Conservation (phyloP, 257 asterid species). For the Solanum okadae region DNA sequence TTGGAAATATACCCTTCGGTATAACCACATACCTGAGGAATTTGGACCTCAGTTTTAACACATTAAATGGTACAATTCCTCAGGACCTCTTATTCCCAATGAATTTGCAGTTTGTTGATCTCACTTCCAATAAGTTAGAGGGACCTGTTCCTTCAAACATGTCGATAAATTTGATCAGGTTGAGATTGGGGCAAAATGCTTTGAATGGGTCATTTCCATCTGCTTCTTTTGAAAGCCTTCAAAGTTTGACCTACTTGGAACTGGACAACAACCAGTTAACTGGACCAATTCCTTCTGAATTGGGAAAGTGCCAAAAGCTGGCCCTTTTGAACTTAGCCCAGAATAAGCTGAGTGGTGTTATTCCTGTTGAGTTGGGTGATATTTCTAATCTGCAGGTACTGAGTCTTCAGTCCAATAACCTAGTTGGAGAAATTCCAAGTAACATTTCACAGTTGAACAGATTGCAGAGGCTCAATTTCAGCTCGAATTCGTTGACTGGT, state of each 20-base stretch:
- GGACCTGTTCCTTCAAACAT: constrained; percentile 43
- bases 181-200: constrained; percentile 59
- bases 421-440: constrained; percentile 49
- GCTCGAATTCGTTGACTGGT: constrained; percentile 46
- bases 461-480: constrained; percentile 49
- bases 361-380: constrained; percentile 37
- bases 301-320: constrained; percentile 36
- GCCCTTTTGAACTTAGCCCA: constrained; percentile 55
- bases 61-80: constrained; percentile 45
- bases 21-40: constrained; percentile 26
- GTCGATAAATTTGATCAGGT: constrained; percentile 34
- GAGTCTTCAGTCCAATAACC: constrained; percentile 42
- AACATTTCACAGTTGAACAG: constrained; percentile 24
- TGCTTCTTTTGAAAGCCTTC: constrained; percentile 19
- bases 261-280: constrained; percentile 40
- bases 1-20: constrained; percentile 50
- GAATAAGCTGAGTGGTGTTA: constrained; percentile 37
- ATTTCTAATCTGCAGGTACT: constrained; percentile 50
- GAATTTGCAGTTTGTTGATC: constrained; percentile 47
- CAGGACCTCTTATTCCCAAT: constrained; percentile 30
- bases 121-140: constrained; percentile 37
- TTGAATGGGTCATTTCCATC: constrained; percentile 39
- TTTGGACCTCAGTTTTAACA: constrained; percentile 68
- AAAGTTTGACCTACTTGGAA: constrained; percentile 48
- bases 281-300: constrained; percentile 52